These are phyloP conservation scores for Quercus suber DNA, from an alignment of 306 rosid genomes.

Conservation along the genomic window DNA sequence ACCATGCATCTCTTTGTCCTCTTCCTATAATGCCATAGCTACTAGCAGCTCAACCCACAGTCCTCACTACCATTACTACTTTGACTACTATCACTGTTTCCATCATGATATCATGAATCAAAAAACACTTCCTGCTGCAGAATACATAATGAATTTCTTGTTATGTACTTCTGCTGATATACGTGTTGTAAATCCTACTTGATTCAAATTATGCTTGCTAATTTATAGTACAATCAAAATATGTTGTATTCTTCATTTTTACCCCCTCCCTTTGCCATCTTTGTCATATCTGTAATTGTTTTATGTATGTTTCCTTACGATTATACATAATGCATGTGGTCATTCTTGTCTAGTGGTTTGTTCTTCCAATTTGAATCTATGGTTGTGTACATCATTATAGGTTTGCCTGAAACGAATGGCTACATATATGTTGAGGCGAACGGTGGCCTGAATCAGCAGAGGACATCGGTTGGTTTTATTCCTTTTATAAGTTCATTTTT, in stretches of 20 bases:
- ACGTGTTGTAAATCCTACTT: neutral
- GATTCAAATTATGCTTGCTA: neutral
- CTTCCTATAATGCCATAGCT: neutral
- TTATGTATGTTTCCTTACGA: neutral
- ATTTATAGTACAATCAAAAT: neutral
- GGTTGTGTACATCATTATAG: slow-evolving; percentile 35
- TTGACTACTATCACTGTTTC: neutral
- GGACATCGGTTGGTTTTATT: slow-evolving; percentile 77
- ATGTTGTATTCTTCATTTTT: neutral
- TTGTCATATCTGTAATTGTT: neutral
- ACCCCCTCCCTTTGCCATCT: neutral
- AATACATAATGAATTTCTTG: neutral
- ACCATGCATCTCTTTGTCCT: neutral
- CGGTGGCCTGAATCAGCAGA: slow-evolving; percentile 96
- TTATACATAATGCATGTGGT: neutral
- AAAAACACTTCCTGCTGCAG: neutral
- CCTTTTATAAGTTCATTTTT: slow-evolving; percentile 13
- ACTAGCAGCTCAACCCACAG: neutral
- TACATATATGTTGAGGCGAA: slow-evolving; percentile 93
- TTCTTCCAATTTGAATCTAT: slow-evolving; percentile 1
- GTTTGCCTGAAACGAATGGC: slow-evolving; percentile 84
- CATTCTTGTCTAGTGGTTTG: neutral
- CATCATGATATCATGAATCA: neutral
- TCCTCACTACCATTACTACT: neutral
- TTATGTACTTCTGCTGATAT: neutral